Conservation (phyloP, 257 asterid genomes). For the Plantago elongata region DNA sequence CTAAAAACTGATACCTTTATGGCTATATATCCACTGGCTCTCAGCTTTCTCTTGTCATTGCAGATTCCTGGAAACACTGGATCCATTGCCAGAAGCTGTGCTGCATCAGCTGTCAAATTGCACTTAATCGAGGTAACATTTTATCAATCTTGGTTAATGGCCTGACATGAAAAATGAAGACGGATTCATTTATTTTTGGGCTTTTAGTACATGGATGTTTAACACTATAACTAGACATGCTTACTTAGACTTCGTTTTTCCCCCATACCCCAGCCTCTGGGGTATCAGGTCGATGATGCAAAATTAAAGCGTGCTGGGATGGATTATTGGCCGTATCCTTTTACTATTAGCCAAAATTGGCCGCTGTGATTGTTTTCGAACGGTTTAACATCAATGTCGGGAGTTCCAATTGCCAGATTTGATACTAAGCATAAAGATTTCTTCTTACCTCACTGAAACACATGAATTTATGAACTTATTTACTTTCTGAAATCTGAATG, state of each 20-base stretch:
- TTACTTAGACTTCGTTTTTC: constrained; percentile 14
- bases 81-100: constrained; percentile 92
- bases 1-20: constrained; percentile 4
- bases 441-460: background rate
- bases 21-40: constrained; percentile 9
- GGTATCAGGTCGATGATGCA: constrained; percentile 78
- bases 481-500: constrained; percentile 2
- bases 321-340: constrained; percentile 99
- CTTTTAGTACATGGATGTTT: constrained; percentile 7
- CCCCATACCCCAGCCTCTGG: constrained; percentile 72
- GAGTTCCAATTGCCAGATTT: constrained; percentile 1
- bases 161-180: background rate
- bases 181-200: background rate
- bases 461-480: background rate
- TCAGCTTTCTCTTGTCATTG: constrained; percentile 26
- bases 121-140: constrained; percentile 72
- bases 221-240: constrained; percentile 13
- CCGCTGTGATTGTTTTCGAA: background rate
- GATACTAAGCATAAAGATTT: constrained; percentile 10
- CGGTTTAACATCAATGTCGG: background rate
- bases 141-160: background rate
- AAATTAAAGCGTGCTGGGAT: constrained; percentile 94
- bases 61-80: constrained; percentile 98
- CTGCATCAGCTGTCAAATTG: constrained; percentile 89
- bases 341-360: background rate